Conservation (phyloP, 164 flowering plant genomes). For the Vitis vinifera region DNA sequence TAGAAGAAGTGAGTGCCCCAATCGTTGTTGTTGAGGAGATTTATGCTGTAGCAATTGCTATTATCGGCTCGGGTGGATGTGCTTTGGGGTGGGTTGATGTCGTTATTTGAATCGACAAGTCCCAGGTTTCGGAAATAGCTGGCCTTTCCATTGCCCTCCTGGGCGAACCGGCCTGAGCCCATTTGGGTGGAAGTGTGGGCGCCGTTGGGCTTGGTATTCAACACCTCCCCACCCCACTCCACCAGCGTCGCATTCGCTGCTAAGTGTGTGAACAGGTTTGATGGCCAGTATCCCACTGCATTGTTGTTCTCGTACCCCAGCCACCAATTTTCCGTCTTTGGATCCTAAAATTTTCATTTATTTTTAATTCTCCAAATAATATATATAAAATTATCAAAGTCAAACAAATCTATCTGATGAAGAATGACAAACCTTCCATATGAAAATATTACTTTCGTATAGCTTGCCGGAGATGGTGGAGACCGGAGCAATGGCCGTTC, state of each 20-base stretch:
- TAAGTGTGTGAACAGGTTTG: constrained; percentile 32
- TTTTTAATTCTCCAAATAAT: background rate
- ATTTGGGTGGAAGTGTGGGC: constrained; percentile 34
- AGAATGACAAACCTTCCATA: background rate
- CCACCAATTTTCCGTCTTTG: constrained; percentile 44
- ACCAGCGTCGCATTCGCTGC: constrained; percentile 34
- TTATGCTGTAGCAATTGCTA: too few species aligned
- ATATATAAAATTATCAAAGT: background rate
- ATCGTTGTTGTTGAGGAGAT: too few species aligned
- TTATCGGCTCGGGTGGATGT: too few species aligned
- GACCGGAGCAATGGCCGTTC: background rate
- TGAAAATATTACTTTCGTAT: background rate
- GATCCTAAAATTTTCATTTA: constrained; percentile 18
- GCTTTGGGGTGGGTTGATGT: too few species aligned
- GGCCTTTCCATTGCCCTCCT: constrained; percentile 18
- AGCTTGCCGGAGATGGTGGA: background rate
- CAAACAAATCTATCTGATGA: too few species aligned
- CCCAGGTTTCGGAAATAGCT: constrained; percentile 15
- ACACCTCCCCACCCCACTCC: constrained; percentile 44
- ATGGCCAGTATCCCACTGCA: constrained; percentile 51
- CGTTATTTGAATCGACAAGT: constrained; percentile 12
- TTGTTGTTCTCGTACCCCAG: constrained; percentile 35
- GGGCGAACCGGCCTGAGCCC: constrained; percentile 23
- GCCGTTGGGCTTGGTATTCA: constrained; percentile 22
- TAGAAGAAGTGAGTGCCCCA: too few species aligned